Base-by-base conservation (phyloP, 2,329 filamentous ascomycete species). In the Claviceps pazoutovae region DNA sequence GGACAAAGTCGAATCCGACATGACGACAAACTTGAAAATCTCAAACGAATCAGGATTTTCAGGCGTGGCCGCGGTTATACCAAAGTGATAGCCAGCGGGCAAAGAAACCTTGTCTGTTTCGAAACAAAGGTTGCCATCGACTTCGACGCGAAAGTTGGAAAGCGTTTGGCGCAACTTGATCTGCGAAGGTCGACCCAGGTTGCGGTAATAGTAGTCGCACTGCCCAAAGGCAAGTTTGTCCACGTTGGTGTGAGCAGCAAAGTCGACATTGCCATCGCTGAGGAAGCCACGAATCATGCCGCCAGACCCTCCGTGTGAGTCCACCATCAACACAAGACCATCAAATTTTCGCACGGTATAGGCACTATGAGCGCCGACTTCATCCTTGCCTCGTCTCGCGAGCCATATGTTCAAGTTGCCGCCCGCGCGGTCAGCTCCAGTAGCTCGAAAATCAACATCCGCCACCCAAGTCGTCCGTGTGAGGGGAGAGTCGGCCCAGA, bases 401-500 rank as follows among this genome's bases (percentile, higher is more conserved):
- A 94, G 88, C 93, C 93, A 98, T 61, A 98, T 76, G 68, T 97
- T 91, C 59, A 98, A 73, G 69, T 94, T 96, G 48, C 93, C 93
- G 53, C 84, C 82, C 49, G 83, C 88, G 59, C 87, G 76, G 64
- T 97, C 93, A 56, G 85, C 84, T 7, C 93, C 93, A 55, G 80
- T 88, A 50, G 83, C 87, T 58, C 93, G 81, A 69, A 98, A 96
- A 63, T 93, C 84, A 59, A 97, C 75, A 62, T 95, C 87, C 49
- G 83, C 81, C 8, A 80, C 78, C 89, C 89, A 98, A 66, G 83
- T 76, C n/a, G 74, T 68, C 54, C 83, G 72, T 59, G 79, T 68
- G 48, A 86, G 73, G 37, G 75, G 62, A 53, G 73, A 66, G 56
- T 89, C 80, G 36, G 84, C 75, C 91, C 93, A 98, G 59, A 93